These are phyloP conservation scores for Thermomyces lanuginosus DNA, from an alignment of 2,329 filamentous ascomycete species.

Conservation along the genomic window DNA sequence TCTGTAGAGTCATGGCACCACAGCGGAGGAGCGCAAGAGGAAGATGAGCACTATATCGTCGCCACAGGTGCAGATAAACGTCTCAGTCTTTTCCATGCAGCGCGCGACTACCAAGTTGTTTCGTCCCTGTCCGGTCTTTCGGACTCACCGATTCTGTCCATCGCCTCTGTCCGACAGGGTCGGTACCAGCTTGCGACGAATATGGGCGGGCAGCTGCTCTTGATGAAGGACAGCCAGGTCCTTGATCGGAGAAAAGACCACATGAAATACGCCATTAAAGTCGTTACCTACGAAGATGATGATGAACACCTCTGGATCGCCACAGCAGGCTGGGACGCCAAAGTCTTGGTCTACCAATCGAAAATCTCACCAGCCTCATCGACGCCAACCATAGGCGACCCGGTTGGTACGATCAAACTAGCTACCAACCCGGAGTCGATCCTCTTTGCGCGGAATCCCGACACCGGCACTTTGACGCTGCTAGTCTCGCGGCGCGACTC, in stretches of 20 bases:
- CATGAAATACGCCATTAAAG: conserved; percentile 41
- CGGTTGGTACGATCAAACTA: conserved; percentile 14
- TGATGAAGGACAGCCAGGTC: conserved; percentile 30
- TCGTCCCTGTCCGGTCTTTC: conserved; percentile 15
- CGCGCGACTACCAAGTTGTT: conserved; percentile 8
- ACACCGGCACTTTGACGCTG: conserved; percentile 32
- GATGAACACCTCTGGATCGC: conserved; percentile 28
- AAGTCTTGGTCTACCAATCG: conserved; percentile 36
- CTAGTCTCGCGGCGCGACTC: conserved; percentile 42
- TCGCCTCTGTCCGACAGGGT: conserved; percentile 25
- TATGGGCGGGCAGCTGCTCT: conserved; percentile 42
- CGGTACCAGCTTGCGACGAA: conserved; percentile 35
- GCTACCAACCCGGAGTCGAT: conserved; percentile 42
- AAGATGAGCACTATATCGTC: conserved; percentile 18
- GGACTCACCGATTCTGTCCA: conserved; percentile 37
- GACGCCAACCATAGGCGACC: conserved; percentile 12
- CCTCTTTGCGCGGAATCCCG: conserved; percentile 36
- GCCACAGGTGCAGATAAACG: conserved; percentile 33
- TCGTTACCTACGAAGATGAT: conserved; percentile 25
- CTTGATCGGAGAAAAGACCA: conserved; percentile 40
- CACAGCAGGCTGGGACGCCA: conserved; percentile 46
- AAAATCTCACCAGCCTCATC: background rate
- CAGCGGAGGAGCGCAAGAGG: conserved; percentile 7
- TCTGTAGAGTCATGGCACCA: conserved; percentile 26
- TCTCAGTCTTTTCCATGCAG: conserved; percentile 29